Base-by-base conservation (phyloP, 2,329 filamentous ascomycete genomes). In the Fusarium transvaalense region DNA sequence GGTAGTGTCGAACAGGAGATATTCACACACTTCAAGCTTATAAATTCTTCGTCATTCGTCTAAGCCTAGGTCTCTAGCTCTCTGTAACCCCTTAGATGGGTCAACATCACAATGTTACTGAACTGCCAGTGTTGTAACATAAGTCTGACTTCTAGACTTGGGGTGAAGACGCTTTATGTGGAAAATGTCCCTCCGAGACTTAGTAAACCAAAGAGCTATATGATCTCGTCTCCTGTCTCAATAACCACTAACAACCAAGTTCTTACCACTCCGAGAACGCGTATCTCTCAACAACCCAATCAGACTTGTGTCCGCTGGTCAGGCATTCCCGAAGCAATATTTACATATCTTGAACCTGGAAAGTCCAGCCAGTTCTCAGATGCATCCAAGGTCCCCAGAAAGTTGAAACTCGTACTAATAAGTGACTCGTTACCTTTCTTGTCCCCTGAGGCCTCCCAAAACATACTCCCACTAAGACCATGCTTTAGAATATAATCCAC, bases 281-380 rank as follows among this genome's bases (percentile, higher is more conserved):
- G 23, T 23, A 15, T 27, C 15, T 43, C 23, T 6, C 12, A 27
- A 13, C 17, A 47, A 50, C 9, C 8, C 17, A n/a, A 31, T 42
- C n/a, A 52, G 25, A 13, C 35, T 3, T 23, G 29, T 12, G 3
- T 14, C 19, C 41, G 6, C 9, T 32, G 21, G n/a, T 42, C 32
- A 21, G 29, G 19, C 57, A 72, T 66, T 12, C 65, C 62, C 17
- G 48, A 56, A 34, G 51, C 68, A 50, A 90, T 78, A 72, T 90
- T 90, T 46, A 81, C 81, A 71, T 88, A 90, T 71, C 83, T 79
- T 58, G 84, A 88, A 37, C 78, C 76, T 5, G 58, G 48, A 9
- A 48, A 69, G 14, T 56, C 23, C 14, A 69, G 46, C 57, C 66
- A 69, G 37, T 70, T 69, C 42, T 54, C 39, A 3, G 66, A 64